Evolutionary conservation across 2,329 filamentous ascomycete genomes (phyloP), one percentile per base, ranked within the genome.

Genomic region (Stagonosporopsis tanaceti): DNA sequence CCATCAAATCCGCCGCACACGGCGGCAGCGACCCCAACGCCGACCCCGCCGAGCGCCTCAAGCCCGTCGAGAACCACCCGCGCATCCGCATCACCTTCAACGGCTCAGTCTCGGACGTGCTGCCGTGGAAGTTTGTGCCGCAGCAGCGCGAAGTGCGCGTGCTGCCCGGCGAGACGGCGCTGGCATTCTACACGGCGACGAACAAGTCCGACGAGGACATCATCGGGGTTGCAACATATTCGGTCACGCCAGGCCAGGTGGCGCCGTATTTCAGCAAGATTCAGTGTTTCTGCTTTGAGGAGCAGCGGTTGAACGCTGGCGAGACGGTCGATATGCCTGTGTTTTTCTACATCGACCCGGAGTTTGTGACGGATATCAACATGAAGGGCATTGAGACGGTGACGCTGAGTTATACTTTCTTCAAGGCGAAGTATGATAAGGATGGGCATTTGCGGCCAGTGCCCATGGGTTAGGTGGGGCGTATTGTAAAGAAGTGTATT

Each of bases 261-360:
- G 94, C 95, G 40, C 93, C 92, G 1, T 99, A 99, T 77, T 99
- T 99, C 75, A 96, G 91, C 85, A 99, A 99, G 85, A 99, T 99
- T 42, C 95, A 99, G 78, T 99, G 95, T 74, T 99, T 99, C 78
- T 99, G 95, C 78, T 99, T 99, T 71, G 95, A 99, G 80, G 94
- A 85, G 76, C 95, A 99, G 83, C 85, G 96, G 60, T 79, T 99
- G 64, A 94, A 95, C 74, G 93, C 93, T 6, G 93, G 94, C 41
- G 96, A 99, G 83, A 95, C 93, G 41, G 95, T 99, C 51, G 95
- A 99, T 77, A 99, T 99, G 96, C 96, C 95, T 0, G 96, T 99
- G 0, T 99, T 99, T 78, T 99, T 99, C 80, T 99, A 98, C 78
- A 90, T 99, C 64, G 95, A 99, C 73, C 95, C 95, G 0, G 95